phyloP scores from a whole-genome alignment of 371 early-diverging fungal genomes.

The Nematocida sp. region DNA sequence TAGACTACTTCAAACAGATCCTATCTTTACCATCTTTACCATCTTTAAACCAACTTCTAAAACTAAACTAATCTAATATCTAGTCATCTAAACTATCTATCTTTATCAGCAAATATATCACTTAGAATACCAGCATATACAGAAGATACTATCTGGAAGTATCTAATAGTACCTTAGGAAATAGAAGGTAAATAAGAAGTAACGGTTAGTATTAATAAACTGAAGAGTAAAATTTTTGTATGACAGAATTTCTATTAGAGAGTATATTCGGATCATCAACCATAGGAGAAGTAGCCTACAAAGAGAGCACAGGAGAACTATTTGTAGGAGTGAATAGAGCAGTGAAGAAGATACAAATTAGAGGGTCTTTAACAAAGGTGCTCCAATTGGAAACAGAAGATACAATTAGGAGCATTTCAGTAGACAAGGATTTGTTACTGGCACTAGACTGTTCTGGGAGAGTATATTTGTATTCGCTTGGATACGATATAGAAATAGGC shows the following conservation, averaged over 20 bases:
- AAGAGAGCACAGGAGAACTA: constrained; percentile 19
- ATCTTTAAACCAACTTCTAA: no score
- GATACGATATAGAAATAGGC: constrained; percentile 31
- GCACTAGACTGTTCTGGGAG: constrained; percentile 14
- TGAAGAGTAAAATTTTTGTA: constrained; percentile 6
- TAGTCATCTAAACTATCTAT: no score
- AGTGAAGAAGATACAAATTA: constrained; percentile 13
- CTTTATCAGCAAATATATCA: no score
- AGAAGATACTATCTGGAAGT: no score
- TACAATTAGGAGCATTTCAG: constrained; percentile 6
- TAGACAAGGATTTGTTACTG: constrained; percentile 15
- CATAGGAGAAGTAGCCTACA: constrained; percentile 1
- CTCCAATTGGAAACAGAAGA: constrained; percentile 28
- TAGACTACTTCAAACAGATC: no score
- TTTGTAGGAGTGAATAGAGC: constrained; percentile 8
- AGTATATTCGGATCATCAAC: constrained; percentile 6
- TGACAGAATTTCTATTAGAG: constrained; percentile 27
- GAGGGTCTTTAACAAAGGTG: neutral
- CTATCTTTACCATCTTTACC: no score
- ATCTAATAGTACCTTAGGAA: no score
- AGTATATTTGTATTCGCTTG: constrained; percentile 33
- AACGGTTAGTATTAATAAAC: no score
- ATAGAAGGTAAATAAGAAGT: no score
- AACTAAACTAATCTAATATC: no score
- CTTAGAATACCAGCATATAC: no score